Evolutionary conservation across 164 flowering plant genomes (phyloP).

Genomic region (Sedum album): DNA sequence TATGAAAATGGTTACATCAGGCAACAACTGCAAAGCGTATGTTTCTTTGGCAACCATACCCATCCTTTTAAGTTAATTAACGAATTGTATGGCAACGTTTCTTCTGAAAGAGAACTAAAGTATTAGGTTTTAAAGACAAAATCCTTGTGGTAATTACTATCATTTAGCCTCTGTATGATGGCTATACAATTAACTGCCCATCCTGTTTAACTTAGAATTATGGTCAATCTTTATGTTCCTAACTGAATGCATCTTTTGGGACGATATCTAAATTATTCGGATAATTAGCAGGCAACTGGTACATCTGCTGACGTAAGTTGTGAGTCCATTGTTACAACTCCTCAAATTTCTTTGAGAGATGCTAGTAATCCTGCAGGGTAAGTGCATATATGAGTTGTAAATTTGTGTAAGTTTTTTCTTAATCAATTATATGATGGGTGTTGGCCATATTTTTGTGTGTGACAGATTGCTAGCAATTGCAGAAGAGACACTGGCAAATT

Average conservation of each 20-base stretch:
- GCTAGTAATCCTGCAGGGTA: constrained; percentile 84
- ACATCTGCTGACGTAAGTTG: constrained; percentile 59
- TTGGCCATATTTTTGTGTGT: neutral
- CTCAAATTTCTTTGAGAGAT: constrained; percentile 64
- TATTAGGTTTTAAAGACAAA: too few species aligned
- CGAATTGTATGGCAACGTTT: too few species aligned
- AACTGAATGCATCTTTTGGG: neutral
- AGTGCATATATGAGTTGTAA: neutral
- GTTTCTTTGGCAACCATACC: neutral
- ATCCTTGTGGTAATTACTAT: neutral
- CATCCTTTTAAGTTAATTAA: too few species aligned
- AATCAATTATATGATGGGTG: neutral
- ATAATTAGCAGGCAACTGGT: constrained; percentile 30
- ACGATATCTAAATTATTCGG: neutral
- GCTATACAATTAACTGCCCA: too few species aligned
- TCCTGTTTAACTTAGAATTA: too few species aligned
- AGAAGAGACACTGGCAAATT: constrained; percentile 86
- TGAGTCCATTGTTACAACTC: constrained; percentile 70
- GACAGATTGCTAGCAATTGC: constrained; percentile 72
- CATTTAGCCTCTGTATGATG: neutral
- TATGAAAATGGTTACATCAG: constrained; percentile 74
- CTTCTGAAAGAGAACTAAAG: too few species aligned
- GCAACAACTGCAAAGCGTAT: constrained; percentile 56
- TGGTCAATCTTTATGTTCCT: neutral
- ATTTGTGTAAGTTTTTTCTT: neutral